Base-by-base conservation (phyloP, 768 basidiomycete genomes). In the Leccinum broughii region DNA sequence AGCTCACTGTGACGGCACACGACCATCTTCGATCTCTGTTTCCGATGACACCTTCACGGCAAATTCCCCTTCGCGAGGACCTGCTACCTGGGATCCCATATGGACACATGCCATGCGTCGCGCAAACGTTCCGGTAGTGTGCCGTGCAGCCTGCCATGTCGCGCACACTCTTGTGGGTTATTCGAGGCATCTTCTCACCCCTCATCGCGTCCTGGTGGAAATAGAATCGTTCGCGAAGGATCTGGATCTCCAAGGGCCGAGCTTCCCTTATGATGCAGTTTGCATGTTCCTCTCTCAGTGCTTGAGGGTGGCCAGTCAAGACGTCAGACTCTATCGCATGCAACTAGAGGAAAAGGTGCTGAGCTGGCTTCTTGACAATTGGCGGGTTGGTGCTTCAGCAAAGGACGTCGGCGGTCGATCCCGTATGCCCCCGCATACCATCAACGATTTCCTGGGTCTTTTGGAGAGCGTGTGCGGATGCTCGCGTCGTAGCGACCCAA, bases 201-300 rank as follows among this genome's bases (percentile, higher is more conserved):
- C 83, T 14, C 83, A 86, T 39, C 82, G 82, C 14, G 76, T 89
- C 50, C 77, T 91, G 14, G 67, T 75, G 3, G 93, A 95, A 70
- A 86, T 98, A 52, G 93, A 94, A 69, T 78, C 80, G 0, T 77
- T 98, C 51, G 83, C 86, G 1, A 88, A 88, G 62, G 92, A 96
- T 62, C 78, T 99, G 59, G 89, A 93, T 63, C 83, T 97, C 15
- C 96, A 98, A 75, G 95, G 95, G 0, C 95, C 95, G 2, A 77
- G 85, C 14, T 88, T 84, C 66, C 93, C 95, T 0, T 90, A 83
- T 66, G 97, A 99, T 69, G 87, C 95, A 1, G 93, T 96, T 41
- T 97, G 95, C 77, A 78, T 80, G 58, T 93, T 98, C 70, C 78
- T 98, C 51, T 76, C 83, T 6, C 77, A 83, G 28, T 88, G 85